Percentiles rank a stretch among this genome's conserved stretches.
Evolutionary conservation across 176 grass and related monocot genomes (phyloP).

Genomic region (Raddia guianensis): DNA sequence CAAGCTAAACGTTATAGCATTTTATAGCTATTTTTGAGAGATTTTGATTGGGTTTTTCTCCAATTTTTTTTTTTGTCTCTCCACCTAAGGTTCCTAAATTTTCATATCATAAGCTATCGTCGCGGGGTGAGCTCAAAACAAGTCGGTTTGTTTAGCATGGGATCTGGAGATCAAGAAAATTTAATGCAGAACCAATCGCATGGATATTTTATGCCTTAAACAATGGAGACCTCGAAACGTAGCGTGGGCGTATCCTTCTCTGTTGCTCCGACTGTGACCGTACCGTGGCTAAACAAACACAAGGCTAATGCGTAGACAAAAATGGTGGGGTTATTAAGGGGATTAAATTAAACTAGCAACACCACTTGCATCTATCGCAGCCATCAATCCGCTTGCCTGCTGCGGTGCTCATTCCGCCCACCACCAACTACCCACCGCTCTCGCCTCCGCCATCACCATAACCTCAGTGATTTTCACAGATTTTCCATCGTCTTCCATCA

Average conservation of each 20-base stretch:
- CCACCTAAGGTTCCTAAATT: too few relatives aligned
- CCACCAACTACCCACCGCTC: conserved; percentile 5
- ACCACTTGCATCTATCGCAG: neutral
- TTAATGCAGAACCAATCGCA: conserved; percentile 9
- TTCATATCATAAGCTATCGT: too few relatives aligned
- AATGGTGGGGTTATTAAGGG: too few relatives aligned
- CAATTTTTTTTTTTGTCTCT: too few relatives aligned
- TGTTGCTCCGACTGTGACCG: conserved; percentile 14
- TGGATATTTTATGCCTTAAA: neutral
- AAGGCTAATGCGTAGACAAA: neutral
- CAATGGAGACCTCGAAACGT: neutral
- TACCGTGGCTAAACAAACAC: conserved; percentile 29
- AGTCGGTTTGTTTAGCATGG: neutral
- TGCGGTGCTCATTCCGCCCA: neutral
- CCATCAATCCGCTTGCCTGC: neutral
- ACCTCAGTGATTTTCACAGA: too few relatives aligned
- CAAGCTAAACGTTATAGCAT: too few relatives aligned
- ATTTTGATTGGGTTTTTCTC: too few relatives aligned
- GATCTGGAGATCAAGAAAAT: neutral
- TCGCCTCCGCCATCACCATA: neutral
- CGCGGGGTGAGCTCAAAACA: too few relatives aligned
- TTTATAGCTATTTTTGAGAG: too few relatives aligned
- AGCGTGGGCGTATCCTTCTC: conserved; percentile 13
- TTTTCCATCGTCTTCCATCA: neutral
- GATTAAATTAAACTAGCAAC: neutral